phyloP scores from a whole-genome alignment of 371 early-diverging fungal species.

The Mycotypha africana region DNA sequence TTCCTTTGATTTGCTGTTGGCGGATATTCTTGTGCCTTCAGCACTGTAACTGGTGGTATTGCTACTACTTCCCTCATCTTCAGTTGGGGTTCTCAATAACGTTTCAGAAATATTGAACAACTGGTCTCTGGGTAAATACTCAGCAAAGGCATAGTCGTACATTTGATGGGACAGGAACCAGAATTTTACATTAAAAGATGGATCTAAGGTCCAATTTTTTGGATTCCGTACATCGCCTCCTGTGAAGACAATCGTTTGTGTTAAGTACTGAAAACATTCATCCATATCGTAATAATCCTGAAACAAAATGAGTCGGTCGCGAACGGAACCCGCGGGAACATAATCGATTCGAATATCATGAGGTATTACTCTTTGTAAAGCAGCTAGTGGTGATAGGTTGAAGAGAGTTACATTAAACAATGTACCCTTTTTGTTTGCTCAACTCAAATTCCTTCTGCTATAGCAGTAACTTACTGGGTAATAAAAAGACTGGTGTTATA shows the following conservation, averaged over 20 bases:
- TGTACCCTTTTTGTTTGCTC: too few species aligned
- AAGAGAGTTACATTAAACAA: too few species aligned
- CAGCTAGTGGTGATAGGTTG: too few species aligned
- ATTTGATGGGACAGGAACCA: slow-evolving; percentile 41
- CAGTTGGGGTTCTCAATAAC: too few species aligned
- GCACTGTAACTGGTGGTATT: too few species aligned
- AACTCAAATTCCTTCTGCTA: background rate
- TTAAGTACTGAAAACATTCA: slow-evolving; percentile 37
- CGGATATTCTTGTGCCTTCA: too few species aligned
- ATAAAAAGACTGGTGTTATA: slow-evolving; percentile 5
- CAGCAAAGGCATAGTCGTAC: slow-evolving; percentile 10
- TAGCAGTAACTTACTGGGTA: slow-evolving; percentile 29
- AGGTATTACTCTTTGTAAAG: slow-evolving; percentile 32
- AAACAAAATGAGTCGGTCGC: slow-evolving; percentile 41
- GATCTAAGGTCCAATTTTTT: slow-evolving; percentile 41
- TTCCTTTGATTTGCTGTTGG: too few species aligned
- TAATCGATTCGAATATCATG: slow-evolving; percentile 43
- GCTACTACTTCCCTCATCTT: too few species aligned
- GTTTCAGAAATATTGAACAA: too few species aligned
- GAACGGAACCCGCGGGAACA: slow-evolving; percentile 19
- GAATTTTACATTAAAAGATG: slow-evolving; percentile 38
- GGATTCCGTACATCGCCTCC: slow-evolving; percentile 46
- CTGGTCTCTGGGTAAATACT: too few species aligned
- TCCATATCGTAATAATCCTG: slow-evolving; percentile 34
- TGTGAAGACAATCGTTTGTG: slow-evolving; percentile 35